Base-by-base conservation (phyloP, 306 rosid species). In the Inga oerstediana region DNA sequence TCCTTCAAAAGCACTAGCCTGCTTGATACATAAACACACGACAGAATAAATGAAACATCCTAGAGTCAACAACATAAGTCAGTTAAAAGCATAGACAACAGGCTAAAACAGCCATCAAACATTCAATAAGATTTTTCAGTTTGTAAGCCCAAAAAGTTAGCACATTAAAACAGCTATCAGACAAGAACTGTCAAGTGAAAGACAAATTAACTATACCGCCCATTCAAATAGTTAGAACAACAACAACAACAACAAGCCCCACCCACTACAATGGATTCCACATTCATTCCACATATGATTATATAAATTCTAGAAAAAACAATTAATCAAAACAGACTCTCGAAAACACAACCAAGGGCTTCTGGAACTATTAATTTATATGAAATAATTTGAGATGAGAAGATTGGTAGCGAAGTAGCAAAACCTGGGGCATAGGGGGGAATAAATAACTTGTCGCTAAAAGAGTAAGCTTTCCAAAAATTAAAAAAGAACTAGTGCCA, bases 1-100 rank as follows among this genome's bases (percentile, higher is more conserved):
- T 67, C 93, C 99, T 83, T 91, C 97, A 61, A 92, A 85, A 73
- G 99, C 98, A 84, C 96, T 88, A 67, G 99, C 95, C 98, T 95
- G 87, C 80, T 48, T 54, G 39, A 79, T 22, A 80, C 54, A 77
- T 81, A 82, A 81, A n/a, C 58, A 71, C 19, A 46, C 43, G 10
- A 81, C 69, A 22, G 74, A 54, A 56, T 35, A 76, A 67, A 74
- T 66, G 54, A 78, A 77, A 83, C 66, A 58, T n/a, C 66, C 52
- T 11, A 77, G 17, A 74, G 72, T 78, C 74, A 44, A 84, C 74
- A 86, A 84, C 74, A 86, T 61, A 69, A 78, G 72, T 71, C 84
- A 62, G 30, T 34, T 70, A 49, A 62, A 11, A 1, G 35, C 35
- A 67, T 67, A 51, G 74, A 66, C 70, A 79, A 79, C 48, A 77